Evolutionary conservation across 176 grass and related monocot species (phyloP).

Genomic region (Ampelocalamus luodianensis): DNA sequence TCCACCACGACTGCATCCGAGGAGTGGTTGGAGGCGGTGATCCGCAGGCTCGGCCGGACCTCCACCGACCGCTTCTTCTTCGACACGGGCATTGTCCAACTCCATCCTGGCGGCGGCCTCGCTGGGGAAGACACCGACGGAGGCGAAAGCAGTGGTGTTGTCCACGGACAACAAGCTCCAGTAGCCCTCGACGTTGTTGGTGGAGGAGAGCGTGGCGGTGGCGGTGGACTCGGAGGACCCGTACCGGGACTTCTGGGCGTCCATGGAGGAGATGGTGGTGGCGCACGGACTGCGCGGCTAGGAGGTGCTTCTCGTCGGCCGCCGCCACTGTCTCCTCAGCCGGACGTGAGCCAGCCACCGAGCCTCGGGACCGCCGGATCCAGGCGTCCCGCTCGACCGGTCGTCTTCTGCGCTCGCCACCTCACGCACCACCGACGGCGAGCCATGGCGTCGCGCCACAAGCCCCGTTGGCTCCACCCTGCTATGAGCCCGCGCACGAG

Average conservation of each 20-base stretch:
- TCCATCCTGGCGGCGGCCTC: conserved; percentile 55
- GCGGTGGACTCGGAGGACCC: conserved; percentile 89
- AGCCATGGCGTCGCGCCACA: no score
- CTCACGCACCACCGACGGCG: no score
- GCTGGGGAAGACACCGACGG: neutral
- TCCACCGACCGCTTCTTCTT: conserved; percentile 62
- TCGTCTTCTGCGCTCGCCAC: no score
- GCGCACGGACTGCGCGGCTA: conserved; percentile 72
- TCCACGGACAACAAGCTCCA: neutral
- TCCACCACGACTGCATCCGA: conserved; percentile 17
- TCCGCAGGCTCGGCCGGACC: conserved; percentile 42
- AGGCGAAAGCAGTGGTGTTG: neutral
- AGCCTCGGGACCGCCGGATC: no score
- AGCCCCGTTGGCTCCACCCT: no score
- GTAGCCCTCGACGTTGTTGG: conserved; percentile 23
- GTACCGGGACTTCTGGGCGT: conserved; percentile 74
- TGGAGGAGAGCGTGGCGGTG: conserved; percentile 87
- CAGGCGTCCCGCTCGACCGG: no score
- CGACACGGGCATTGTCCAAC: no score
- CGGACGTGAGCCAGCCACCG: no score
- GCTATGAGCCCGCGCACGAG: no score
- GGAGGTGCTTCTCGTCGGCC: no score
- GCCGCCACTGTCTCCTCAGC: no score
- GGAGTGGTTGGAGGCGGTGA: conserved; percentile 49
- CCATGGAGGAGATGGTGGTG: conserved; percentile 93